Conservation (phyloP, 768 basidiomycete species). For the Amanita pseudoporphyria region DNA sequence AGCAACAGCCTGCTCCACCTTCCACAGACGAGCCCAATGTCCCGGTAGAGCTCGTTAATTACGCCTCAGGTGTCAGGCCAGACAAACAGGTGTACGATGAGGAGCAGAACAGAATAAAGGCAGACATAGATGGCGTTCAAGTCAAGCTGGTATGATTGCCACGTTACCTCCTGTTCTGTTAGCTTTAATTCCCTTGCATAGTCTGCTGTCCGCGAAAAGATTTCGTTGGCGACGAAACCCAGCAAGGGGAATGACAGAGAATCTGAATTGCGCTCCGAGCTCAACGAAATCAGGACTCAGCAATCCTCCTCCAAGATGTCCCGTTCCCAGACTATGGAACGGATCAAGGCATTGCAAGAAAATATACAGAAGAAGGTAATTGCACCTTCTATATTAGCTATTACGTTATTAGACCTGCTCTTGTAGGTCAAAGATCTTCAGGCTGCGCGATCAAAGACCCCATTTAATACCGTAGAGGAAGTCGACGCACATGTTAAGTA, state of each 20-base stretch:
- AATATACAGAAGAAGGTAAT: constrained; percentile 71
- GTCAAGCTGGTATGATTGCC: constrained; percentile 57
- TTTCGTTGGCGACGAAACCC: constrained; percentile 49
- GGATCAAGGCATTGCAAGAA: constrained; percentile 74
- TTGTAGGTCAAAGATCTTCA: constrained; percentile 80
- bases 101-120: constrained; percentile 76
- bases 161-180: constrained; percentile 6
- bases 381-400: not conserved
- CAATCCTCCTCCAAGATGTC: constrained; percentile 72
- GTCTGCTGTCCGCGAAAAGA: constrained; percentile 69
- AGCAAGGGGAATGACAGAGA: constrained; percentile 64
- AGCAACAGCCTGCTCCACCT: not conserved
- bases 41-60: constrained; percentile 29
- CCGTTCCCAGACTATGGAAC: constrained; percentile 63
- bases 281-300: constrained; percentile 67
- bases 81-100: constrained; percentile 80
- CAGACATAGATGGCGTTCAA: constrained; percentile 79
- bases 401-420: constrained; percentile 5
- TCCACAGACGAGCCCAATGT: constrained; percentile 11
- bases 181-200: constrained; percentile 21
- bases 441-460: constrained; percentile 63
- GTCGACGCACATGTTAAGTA: constrained; percentile 84
- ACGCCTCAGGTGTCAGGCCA: constrained; percentile 52
- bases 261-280: constrained; percentile 63
- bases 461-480: constrained; percentile 76